Base-by-base conservation (phyloP, 2,329 filamentous ascomycete genomes). In the Mycogone perniciosa region DNA sequence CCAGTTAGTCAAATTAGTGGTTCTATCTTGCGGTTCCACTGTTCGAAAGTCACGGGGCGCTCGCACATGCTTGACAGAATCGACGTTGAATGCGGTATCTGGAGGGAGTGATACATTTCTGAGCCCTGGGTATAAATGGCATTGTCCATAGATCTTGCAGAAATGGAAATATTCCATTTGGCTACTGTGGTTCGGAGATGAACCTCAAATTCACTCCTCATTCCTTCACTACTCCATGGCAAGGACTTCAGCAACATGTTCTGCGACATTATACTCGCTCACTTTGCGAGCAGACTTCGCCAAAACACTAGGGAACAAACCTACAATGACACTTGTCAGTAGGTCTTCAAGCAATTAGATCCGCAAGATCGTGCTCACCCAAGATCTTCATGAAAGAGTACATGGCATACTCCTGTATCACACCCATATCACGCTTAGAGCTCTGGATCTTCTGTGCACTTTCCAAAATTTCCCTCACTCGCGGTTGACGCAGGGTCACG, bases 371-470 rank as follows among this genome's bases (percentile, higher is more conserved):
- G 20, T 20, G 46, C 57, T n/a, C 45, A 59, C 57, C 55, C 2
- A 57, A 31, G 11, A 57, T 31, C 47, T 52, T 54, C 48, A 59
- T 47, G 10, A 56, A 48, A 6, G 44, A 29, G 44, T 59, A 59
- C 57, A 59, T 58, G 7, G 50, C 20, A 10, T 57, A 55, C n/a
- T 59, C 56, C 4, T 48, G 44, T 4, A 58, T 6, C 13, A 47
- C 37, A 3, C 46, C 50, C 53, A 57, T 59, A 29, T 57, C 50
- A 13, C 57, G 53, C 45, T 59, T 59, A 1, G 38, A 20, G 8
- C 53, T 52, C 43, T 59, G 57, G 31, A 30, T 42, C 30, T 20
- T 40, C 27, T 55, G 50, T 4, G 56, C 51, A 11, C 43, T 46
- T 5, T 54, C 43, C 10, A 59, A 40, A 10, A 59, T 55, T 29